Base-by-base conservation (phyloP, 345 rosid species). In the Physaria fendleri region DNA sequence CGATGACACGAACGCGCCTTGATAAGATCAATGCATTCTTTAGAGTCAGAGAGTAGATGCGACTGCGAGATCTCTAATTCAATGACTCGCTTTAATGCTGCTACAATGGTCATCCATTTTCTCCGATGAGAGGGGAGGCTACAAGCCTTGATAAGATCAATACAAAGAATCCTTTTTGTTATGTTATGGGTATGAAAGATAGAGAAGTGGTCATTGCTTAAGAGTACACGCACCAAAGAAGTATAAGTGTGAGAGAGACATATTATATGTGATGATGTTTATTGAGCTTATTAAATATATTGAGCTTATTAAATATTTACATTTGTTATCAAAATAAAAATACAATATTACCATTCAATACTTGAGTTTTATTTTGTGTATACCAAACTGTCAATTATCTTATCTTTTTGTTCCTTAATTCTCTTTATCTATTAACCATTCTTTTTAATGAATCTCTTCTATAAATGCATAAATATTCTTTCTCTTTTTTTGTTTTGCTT, bases 401-500 rank as follows among this genome's bases (percentile, higher is more conserved):
- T 39, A 8, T 20, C 9, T 50, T 37, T 38, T 21, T 13, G 5
- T 51, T 40, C 18, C n/a, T n/a, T n/a, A n/a, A n/a, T 37, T 12
- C 33, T 40, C 51, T 51, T 51, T 63, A 63, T 32, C 17, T 63
- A 41, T 40, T 22, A 41, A 30, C 59, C 42, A 9, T 51, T 51
- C 42, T 22, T 50, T 50, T 39, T 39, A 16, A 29, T 29, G 49
- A 49, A 27, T 27, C 58, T 38, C 49, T 45, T 28, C n/a, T 27
- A 21, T n/a, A 25, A 38, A n/a, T 39, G 49, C 49, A 62, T 46
- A 21, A 6, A 10, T 22, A 23, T 14, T 20, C 23, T 43, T 22
- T 1, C 15, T 16, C 15, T 34, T 0, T 1, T 34, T 35, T 34
- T 15, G 2, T 5, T 27, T 50, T 28, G 8, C 16, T 39, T 40